Evolutionary conservation across 2,329 filamentous ascomycete species (phyloP), one percentile per base, ranked within the genome.

Genomic region (Polychaeton citri): DNA sequence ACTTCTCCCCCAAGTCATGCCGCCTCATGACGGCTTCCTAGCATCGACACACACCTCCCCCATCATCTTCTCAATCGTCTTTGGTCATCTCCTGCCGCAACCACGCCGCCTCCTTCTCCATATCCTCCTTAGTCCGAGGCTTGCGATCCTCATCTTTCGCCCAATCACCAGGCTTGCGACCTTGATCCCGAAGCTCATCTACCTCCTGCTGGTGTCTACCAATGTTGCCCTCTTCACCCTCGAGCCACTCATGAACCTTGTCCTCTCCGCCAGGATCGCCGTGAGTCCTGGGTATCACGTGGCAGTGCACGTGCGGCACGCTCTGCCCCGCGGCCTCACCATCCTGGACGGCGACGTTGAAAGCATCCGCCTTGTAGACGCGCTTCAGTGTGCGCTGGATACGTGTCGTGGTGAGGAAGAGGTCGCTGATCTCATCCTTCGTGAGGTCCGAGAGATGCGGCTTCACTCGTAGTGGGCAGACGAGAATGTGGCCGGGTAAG

Each of bases 321-420:
- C 85, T 94, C 70, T 98, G 90, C 0, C 90, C 90, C 1, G 90
- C 85, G 40, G 86, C 84, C 20, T 69, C 65, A 15, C 90, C 90
- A 58, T 98, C 90, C 58, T 98, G 90, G n/a, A 98, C 72, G 0
- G 88, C 87, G 34, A 98, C 78, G 54, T 94, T 96, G 62, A 96
- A 80, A 40, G 83, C 81, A 7, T 82, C 76, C 5, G 76, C 80
- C 21, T 69, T 54, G 55, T 72, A 70, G 43, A 76, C 58, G 19
- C 66, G 65, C 51, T 72, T 65, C 6, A 95, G 70, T 65, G 92
- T 86, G 32, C 71, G 72, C 49, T 87, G 79, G 5, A 93, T 78
- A 28, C 76, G 74, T 6, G 47, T 51, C 16, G 93, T 86, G 1
- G 87, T 80, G n/a, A 71, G 59, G 63, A 95, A 94, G 16, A 98